These are phyloP conservation scores for Apostasia ramifera DNA, from an alignment of 106 monocot genomes.

Conservation along the genomic window DNA sequence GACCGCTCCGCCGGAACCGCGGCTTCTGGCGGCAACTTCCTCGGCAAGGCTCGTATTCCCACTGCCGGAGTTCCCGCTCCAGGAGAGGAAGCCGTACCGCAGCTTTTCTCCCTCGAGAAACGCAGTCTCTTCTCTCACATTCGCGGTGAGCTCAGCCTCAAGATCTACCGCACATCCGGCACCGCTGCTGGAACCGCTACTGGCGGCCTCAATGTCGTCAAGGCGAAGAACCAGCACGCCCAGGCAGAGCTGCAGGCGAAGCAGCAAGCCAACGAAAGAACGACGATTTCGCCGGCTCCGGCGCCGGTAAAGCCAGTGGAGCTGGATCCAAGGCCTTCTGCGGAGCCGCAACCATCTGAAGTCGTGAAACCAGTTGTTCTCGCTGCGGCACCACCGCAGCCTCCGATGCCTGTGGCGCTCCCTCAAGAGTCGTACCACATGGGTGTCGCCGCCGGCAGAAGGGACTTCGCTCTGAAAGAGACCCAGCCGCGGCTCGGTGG, in stretches of 20 bases:
- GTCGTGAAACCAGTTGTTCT: conserved; percentile 5
- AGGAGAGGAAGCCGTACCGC: conserved; percentile 45
- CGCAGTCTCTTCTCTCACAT: conserved; percentile 66
- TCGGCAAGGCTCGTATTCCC: conserved; percentile 55
- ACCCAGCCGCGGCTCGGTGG: conserved; percentile 37
- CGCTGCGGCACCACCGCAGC: conserved; percentile 10
- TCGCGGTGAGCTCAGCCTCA: conserved; percentile 63
- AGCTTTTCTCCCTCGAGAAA: conserved; percentile 56
- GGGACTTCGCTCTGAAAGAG: conserved; percentile 65
- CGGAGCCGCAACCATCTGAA: background rate
- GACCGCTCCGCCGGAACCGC: conserved; percentile 7
- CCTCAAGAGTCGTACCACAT: conserved; percentile 2
- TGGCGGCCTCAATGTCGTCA: background rate
- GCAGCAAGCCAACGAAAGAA: conserved; percentile 8
- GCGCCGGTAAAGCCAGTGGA: conserved; percentile 9
- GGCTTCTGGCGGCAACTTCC: conserved; percentile 34
- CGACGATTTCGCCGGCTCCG: conserved; percentile 1
- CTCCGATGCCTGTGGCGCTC: background rate
- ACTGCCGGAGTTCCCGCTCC: conserved; percentile 35
- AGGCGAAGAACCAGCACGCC: conserved; percentile 1
- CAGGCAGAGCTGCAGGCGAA: conserved; percentile 11
- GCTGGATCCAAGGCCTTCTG: background rate
- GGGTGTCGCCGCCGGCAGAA: conserved; percentile 4
- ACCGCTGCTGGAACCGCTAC: background rate
- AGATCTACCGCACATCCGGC: conserved; percentile 38